Conservation (phyloP, 208 protist species). For the Acanthamoeba triangularis region DNA sequence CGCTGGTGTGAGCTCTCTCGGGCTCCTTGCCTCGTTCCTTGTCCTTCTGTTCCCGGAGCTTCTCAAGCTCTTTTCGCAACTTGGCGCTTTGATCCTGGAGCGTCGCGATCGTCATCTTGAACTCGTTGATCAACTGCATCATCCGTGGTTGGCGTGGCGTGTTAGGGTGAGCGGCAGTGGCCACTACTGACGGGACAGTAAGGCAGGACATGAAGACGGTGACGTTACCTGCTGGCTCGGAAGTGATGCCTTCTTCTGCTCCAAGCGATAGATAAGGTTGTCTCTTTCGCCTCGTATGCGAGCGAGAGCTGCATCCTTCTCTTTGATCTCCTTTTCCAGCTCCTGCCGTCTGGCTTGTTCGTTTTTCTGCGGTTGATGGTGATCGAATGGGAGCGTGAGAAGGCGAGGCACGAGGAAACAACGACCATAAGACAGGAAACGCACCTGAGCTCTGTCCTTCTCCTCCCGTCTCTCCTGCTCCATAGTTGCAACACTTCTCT, state of each 20-base stretch:
- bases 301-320: constrained; percentile 58
- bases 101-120: constrained; percentile 49
- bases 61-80: constrained; percentile 42
- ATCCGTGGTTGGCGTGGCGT: background rate
- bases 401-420: background rate
- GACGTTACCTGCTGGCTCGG: constrained; percentile 46
- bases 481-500: background rate
- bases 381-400: background rate
- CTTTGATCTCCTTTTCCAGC: constrained; percentile 56
- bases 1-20: background rate
- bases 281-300: constrained; percentile 67
- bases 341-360: constrained; percentile 27
- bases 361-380: constrained; percentile 21
- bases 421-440: background rate
- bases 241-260: constrained; percentile 68
- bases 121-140: constrained; percentile 58
- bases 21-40: background rate
- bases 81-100: constrained; percentile 50
- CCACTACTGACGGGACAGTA: background rate
- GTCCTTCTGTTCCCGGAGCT: background rate
- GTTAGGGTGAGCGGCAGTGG: background rate
- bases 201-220: background rate
- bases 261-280: constrained; percentile 39
- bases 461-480: constrained; percentile 63
- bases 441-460: constrained; percentile 12